Evolutionary conservation across 352 stramenopile species (phyloP), one percentile per base, ranked within the genome.

Genomic region (Phytophthora boehmeriae): DNA sequence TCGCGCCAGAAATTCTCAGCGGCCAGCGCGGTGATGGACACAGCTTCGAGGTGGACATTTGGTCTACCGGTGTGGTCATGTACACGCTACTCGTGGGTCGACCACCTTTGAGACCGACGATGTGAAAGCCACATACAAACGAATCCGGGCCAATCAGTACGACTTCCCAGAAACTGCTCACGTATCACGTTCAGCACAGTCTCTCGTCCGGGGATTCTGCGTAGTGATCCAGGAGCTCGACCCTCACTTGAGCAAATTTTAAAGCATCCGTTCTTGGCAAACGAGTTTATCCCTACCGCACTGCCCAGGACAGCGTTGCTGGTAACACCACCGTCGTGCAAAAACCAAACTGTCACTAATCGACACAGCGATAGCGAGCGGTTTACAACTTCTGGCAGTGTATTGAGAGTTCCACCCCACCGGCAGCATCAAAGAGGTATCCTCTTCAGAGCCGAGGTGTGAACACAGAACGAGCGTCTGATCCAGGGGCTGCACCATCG

Each of bases 41-140:
- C 77, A 98, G 93, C 59, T 99, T 99, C 68, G 94, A 99, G 68
- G 97, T 99, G 4, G 97, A 99, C 69, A 91, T 99, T 35, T 99
- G 97, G 97, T 98, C 93, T 3, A 98, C 93, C 54, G 97, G 97
- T 32, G 96, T 99, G 6, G 97, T 99, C 65, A 93, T 98, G 69
- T 99, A 98, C 77, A 99, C 97, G 5, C 76, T 98, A 52, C 77
- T 99, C 1, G 92, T 99, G 5, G 97, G 97, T 5, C 96, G 96
- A n/a, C 97, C 97, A 16, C 97, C 97, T 0, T 98, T 56, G 96
- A 99, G 75, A 97, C 93, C 5, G 93, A 95, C 35, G 96, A 99
- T 66, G 96, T 99, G 14, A 99, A 99, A 60, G 87, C 96, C 41
- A 99, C 97, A 0, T 99, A 99, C 77, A 97, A 98, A 34, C 88